phyloP scores from a whole-genome alignment of 306 rosid species.

The Castanea sativa region DNA sequence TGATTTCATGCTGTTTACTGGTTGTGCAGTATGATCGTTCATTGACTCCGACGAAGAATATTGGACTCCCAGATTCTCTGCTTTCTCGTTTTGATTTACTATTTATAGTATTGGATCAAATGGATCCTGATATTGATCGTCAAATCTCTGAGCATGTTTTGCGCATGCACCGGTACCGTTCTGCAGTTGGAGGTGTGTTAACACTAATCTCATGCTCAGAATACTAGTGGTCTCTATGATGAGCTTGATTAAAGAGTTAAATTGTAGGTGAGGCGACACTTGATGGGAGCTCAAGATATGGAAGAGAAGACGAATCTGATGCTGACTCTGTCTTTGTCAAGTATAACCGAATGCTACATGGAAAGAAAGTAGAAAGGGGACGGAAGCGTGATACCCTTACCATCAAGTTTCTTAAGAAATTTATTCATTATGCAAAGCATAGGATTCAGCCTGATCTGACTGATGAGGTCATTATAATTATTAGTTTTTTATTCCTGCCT shows the following conservation, averaged over 20 bases:
- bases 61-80: conserved; percentile 95
- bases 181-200: conserved; percentile 73
- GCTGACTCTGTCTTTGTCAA: conserved; percentile 77
- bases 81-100: conserved; percentile 97
- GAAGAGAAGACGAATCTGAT: conserved; percentile 88
- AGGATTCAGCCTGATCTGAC: conserved; percentile 97
- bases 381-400: conserved; percentile 83
- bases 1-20: conserved; percentile 13
- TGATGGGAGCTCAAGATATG: conserved; percentile 67
- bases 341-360: conserved; percentile 91
- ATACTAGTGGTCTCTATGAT: conserved; percentile 4
- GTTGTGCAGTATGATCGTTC: conserved; percentile 87
- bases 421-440: conserved; percentile 95
- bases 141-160: conserved; percentile 86
- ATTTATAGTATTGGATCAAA: conserved; percentile 95
- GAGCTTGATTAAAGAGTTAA: conserved; percentile 16
- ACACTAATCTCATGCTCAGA: conserved; percentile 24
- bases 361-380: conserved; percentile 62
- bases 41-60: conserved; percentile 97
- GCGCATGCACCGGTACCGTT: conserved; percentile 94
- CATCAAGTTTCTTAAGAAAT: conserved; percentile 92
- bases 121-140: conserved; percentile 98
- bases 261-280: conserved; percentile 65
- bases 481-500: conserved; percentile 6
- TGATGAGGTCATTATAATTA: conserved; percentile 65